These are phyloP conservation scores for Pelargonium nanum DNA, from an alignment of 345 rosid genomes.

Conservation along the genomic window DNA sequence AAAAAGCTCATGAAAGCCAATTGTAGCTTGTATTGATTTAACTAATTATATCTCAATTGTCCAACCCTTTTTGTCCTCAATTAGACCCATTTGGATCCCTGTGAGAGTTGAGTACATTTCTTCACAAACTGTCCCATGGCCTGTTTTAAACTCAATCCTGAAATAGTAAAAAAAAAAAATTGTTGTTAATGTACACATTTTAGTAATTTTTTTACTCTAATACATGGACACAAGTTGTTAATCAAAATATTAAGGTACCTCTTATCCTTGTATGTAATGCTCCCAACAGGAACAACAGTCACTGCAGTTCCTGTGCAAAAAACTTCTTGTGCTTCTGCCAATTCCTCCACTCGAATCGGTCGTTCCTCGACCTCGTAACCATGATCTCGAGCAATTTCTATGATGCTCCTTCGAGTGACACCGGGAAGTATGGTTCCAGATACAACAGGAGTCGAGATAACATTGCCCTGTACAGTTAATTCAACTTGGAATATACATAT, in stretches of 20 bases:
- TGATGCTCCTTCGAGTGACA: constrained; percentile 60
- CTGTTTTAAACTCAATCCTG: constrained; percentile 52
- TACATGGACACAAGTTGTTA: neutral
- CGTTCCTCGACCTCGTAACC: constrained; percentile 79
- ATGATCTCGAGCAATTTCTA: constrained; percentile 56
- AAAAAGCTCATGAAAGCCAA: too few relatives aligned
- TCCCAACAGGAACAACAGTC: constrained; percentile 58
- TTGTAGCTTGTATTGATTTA: too few relatives aligned
- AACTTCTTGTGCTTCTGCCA: constrained; percentile 54
- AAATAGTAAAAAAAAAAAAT: constrained; percentile 4
- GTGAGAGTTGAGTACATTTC: constrained; percentile 49
- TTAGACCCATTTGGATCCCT: constrained; percentile 54
- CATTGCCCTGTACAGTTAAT: constrained; percentile 33
- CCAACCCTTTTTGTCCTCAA: constrained; percentile 79
- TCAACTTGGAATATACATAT: too few relatives aligned
- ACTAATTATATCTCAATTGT: constrained; percentile 29
- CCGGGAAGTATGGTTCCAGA: constrained; percentile 73
- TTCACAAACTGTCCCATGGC: constrained; percentile 29
- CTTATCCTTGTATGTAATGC: constrained; percentile 42
- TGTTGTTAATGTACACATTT: too few relatives aligned
- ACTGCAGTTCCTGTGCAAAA: constrained; percentile 82
- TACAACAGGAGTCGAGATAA: constrained; percentile 63
- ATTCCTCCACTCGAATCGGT: constrained; percentile 38
- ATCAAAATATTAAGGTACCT: constrained; percentile 21
- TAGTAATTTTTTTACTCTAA: neutral